Evolutionary conservation across 2,329 filamentous ascomycete genomes (phyloP).

Genomic region (Ophiostoma sp.): DNA sequence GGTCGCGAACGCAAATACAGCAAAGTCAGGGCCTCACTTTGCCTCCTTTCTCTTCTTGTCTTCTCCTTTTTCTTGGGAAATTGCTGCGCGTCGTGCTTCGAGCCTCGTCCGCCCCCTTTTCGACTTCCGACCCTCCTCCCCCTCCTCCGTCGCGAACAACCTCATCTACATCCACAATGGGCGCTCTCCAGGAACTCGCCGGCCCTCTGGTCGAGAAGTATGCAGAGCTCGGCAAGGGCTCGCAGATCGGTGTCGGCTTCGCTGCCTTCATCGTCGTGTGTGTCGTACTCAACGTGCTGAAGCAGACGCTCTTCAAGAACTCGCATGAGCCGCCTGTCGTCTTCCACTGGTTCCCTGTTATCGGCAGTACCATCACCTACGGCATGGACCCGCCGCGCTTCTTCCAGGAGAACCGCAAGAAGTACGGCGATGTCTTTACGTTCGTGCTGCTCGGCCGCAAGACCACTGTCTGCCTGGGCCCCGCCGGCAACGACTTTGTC

Average conservation of each 20-base stretch:
- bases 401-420: slow-evolving; percentile 70
- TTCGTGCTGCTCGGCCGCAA: slow-evolving; percentile 54
- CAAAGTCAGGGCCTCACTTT: background rate
- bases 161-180: slow-evolving; percentile 45
- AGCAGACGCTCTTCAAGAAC: slow-evolving; percentile 78
- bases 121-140: background rate
- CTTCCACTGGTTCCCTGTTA: slow-evolving; percentile 77
- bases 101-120: background rate
- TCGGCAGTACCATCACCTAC: slow-evolving; percentile 91
- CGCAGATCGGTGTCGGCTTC: slow-evolving; percentile 50
- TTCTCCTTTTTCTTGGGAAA: background rate
- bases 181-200: slow-evolving; percentile 54
- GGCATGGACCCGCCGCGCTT: slow-evolving; percentile 92
- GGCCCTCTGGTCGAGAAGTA: slow-evolving; percentile 54
- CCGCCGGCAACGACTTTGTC: slow-evolving; percentile 56
- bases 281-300: slow-evolving; percentile 75
- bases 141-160: background rate
- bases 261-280: slow-evolving; percentile 51
- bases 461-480: slow-evolving; percentile 52
- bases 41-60: background rate
- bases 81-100: background rate
- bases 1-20: slow-evolving; percentile 6
- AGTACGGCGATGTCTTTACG: slow-evolving; percentile 58
- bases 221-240: slow-evolving; percentile 47
- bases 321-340: slow-evolving; percentile 78